phyloP scores from a whole-genome alignment of 768 basidiomycete species.

The Chlorophyllum brunneum region DNA sequence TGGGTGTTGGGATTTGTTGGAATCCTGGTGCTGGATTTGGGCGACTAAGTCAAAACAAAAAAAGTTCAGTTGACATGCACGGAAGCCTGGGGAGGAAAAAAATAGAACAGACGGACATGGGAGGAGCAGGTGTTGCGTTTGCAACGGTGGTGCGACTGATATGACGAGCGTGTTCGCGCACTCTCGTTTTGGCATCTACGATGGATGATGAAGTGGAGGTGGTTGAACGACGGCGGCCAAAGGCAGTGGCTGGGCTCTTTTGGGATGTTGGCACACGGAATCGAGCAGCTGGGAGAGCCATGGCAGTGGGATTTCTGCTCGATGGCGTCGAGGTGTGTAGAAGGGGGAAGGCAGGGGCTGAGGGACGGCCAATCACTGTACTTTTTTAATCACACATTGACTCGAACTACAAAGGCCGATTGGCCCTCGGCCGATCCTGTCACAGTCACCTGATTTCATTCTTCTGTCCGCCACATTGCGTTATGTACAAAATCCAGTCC shows the following conservation, averaged over 20 bases:
- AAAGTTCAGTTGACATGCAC: no score
- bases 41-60: conserved; percentile 40
- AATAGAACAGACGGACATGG: conserved; percentile 43
- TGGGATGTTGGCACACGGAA: conserved; percentile 19
- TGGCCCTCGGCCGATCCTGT: conserved; percentile 1
- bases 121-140: conserved; percentile 57
- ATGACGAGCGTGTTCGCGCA: conserved; percentile 71
- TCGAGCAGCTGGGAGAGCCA: conserved; percentile 26
- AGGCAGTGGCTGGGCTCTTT: conserved; percentile 15
- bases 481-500: neutral
- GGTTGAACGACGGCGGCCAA: conserved; percentile 26
- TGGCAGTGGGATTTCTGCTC: conserved; percentile 11
- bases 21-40: conserved; percentile 57
- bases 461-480: no score
- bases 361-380: neutral
- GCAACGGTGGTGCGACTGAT: conserved; percentile 65
- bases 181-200: conserved; percentile 77
- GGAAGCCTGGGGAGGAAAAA: neutral
- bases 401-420: neutral
- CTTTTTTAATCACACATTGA: conserved; percentile 4
- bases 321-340: neutral
- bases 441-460: neutral
- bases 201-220: conserved; percentile 37
- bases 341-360: neutral
- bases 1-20: conserved; percentile 36